A percentile compares a stretch with the other conserved stretches of the same genome.
phyloP scores from a whole-genome alignment of 2,329 filamentous ascomycete species.

The Nemania abortiva region DNA sequence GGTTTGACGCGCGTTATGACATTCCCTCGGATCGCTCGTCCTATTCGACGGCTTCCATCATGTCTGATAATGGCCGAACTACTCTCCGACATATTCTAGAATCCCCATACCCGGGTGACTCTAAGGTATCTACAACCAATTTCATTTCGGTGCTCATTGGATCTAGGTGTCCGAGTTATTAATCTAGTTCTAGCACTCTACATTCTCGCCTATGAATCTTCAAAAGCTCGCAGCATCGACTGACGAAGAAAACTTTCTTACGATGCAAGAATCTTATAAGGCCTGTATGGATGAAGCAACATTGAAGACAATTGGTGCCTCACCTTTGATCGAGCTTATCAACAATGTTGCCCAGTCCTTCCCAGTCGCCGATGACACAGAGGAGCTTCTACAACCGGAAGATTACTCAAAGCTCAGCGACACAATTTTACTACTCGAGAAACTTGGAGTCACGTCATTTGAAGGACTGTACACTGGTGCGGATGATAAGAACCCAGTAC shows the following conservation, averaged over 20 bases:
- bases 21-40: constrained; percentile 73
- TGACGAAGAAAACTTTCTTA: constrained; percentile 73
- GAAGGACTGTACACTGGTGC: constrained; percentile 54
- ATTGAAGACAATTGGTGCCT: constrained; percentile 66
- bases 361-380: constrained; percentile 49
- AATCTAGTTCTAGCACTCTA: constrained; percentile 57
- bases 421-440: constrained; percentile 61
- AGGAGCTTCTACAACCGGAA: constrained; percentile 42
- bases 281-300: constrained; percentile 73
- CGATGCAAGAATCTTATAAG: constrained; percentile 72
- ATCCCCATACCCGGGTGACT: constrained; percentile 62
- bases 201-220: constrained; percentile 60
- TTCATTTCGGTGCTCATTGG: not conserved
- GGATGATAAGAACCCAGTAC: constrained; percentile 59
- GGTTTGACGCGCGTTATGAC: constrained; percentile 73
- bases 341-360: constrained; percentile 62
- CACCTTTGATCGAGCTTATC: constrained; percentile 69
- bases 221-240: constrained; percentile 54
- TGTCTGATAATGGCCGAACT: constrained; percentile 70
- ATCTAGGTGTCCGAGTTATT: constrained; percentile 31
- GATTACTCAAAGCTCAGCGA: constrained; percentile 56
- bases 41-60: constrained; percentile 70
- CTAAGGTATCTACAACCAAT: constrained; percentile 48
- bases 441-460: constrained; percentile 58
- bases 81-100: constrained; percentile 73